Evolutionary conservation across 1,284 basidiomycete genomes (phyloP), one percentile per base, ranked within the genome.

Genomic region (Hemileia vastatrix): DNA sequence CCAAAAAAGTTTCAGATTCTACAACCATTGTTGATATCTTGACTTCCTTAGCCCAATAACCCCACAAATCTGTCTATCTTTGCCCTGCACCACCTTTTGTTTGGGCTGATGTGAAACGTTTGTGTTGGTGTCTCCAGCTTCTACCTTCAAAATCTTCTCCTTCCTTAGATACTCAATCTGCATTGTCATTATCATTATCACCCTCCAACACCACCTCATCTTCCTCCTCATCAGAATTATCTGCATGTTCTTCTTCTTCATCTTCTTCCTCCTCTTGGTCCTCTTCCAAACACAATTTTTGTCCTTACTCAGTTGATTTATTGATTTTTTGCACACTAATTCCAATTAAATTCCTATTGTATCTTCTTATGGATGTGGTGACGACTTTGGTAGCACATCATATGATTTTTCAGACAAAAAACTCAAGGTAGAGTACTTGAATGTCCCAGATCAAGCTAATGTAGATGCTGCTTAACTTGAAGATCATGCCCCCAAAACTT

Each of bases 1-100:
- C 89, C 57, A 84, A 88, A 67, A 84, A 88, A 31, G 84, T 89
- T 70, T 82, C 85, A 67, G 89, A 93, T 76, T 77, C 84, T 31
- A 82, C 84, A 3, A 91, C 90, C 6, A 80, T 97, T 58, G 85
- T 98, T 76, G 87, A 94, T 76, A 86, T 97, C 57, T 86, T 92
- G 2, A 95, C 93, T 3, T 96, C 93, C n/a, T 80, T 98, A 19
- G 93, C 94, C 57, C 86, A 91, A 45, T 92, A 90, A 36, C 76
- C 82, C 2, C 91, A 97, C 71, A 93, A 96, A 72, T 93, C 95
- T 1, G 84, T 87, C 15, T 98, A 93, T 76, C 81, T 98, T 51
- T 83, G 93, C 66, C 92, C 94, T 0, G 86, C 90, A 2, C 94
- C 94, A 5, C 94, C 94, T 9, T 94, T 88, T 74, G 92, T 98